Conservation (phyloP, 106 monocot genomes). For the Dioscorea alata region DNA sequence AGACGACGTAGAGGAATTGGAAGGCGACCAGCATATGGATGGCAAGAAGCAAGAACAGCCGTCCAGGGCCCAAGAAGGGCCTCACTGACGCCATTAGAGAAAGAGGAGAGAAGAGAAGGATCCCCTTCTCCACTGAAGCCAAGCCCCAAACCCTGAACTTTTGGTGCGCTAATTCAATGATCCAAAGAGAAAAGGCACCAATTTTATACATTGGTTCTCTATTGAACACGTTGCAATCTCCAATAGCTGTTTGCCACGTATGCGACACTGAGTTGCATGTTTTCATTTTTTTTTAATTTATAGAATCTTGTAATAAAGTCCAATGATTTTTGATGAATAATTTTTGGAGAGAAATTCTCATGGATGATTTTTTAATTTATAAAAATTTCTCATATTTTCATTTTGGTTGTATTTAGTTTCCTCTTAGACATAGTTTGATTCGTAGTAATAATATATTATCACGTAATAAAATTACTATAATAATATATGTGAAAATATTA, state of each 20-base stretch:
- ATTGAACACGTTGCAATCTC: constrained; percentile 3
- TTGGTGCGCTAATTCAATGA: not conserved
- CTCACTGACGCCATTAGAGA: not conserved
- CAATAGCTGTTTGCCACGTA: constrained; percentile 9
- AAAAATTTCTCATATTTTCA: too few relatives aligned
- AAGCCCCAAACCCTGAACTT: not conserved
- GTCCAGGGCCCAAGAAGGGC: not conserved
- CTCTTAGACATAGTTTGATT: too few relatives aligned
- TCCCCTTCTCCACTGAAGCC: not conserved
- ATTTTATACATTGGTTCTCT: not conserved
- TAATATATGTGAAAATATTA: too few relatives aligned
- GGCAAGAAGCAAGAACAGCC: not conserved
- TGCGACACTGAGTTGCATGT: not conserved
- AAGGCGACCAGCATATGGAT: constrained; percentile 1
- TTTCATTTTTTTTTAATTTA: not conserved
- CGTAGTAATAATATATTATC: too few relatives aligned
- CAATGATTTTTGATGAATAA: not conserved
- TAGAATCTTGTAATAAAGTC: not conserved
- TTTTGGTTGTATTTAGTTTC: too few relatives aligned
- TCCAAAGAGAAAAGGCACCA: not conserved
- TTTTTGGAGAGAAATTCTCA: not conserved
- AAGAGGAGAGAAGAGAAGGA: not conserved
- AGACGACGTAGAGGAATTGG: not conserved
- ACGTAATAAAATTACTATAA: too few relatives aligned
- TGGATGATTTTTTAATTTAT: too few relatives aligned